Base-by-base conservation (phyloP, 805 yeast genomes). In the Candida ascalaphidarum region DNA sequence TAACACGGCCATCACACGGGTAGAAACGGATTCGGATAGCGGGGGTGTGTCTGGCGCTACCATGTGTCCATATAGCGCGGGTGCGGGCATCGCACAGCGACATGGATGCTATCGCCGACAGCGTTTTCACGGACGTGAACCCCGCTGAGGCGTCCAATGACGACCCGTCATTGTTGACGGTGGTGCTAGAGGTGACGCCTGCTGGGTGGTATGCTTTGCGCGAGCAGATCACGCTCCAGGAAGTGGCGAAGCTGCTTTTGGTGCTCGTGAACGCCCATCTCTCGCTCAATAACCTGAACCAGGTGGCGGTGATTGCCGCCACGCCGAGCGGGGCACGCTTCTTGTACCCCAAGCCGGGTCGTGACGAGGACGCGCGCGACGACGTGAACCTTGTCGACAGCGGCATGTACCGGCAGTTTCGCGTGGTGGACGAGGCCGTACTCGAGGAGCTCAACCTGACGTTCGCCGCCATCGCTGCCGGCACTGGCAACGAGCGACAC, bases 201-300 rank as follows among this genome's bases (percentile, higher is more conserved):
- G 51, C 61, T 18, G 75, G 80, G 24, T 81, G 89, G 89, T 58
- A 46, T 33, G 55, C 56, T 22, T 46, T 69, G 11, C 45, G 52
- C 48, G 68, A 67, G 25, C 61, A 61, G 34, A 51, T 68, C n/a
- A 46, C 74, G 23, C 52, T 84, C 14, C 65, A 70, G 35, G 74
- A 76, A 23, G 74, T 80, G 6, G 52, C 81, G 5, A 69, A 80
- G 36, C 62, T 88, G 2, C 46, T 88, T 7, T 53, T 85, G 18
- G 85, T 92, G 14, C 77, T 81, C 44, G 51, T 88, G 28, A 92
- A 92, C 51, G 86, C 94, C 2, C 98, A 92, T 51, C 50, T 92
- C 26, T 78, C 97, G 0, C 64, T 84, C 28, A 83, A 83, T 52
- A 82, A 81, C 40, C 74, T 86, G 21, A 92, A 92, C 50, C 73